Evolutionary conservation across 345 rosid species (phyloP).

Genomic region (Moricandia arvensis): DNA sequence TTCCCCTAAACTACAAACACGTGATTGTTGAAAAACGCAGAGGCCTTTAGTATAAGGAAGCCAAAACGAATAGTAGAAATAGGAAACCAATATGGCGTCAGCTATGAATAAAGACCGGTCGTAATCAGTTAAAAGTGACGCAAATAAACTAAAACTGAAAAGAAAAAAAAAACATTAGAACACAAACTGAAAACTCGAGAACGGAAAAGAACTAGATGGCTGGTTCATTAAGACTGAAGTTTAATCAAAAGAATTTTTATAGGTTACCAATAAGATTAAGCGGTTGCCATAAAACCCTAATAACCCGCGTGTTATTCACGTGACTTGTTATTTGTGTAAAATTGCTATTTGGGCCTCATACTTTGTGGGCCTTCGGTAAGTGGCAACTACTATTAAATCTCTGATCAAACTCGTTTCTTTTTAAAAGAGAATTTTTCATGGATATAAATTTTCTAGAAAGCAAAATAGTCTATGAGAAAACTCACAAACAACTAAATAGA

Average conservation of each 20-base stretch:
- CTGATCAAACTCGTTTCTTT: not conserved
- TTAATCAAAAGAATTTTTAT: slow-evolving; percentile 15
- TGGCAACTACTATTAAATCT: not conserved
- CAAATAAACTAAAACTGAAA: not conserved
- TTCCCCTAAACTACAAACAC: slow-evolving; percentile 17
- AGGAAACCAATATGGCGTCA: slow-evolving; percentile 31
- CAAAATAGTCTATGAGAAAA: not conserved
- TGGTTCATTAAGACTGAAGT: not conserved
- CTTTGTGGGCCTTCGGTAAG: not conserved
- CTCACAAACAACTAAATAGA: not conserved
- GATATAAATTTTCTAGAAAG: not conserved
- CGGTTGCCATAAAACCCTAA: slow-evolving; percentile 12
- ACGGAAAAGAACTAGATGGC: slow-evolving; percentile 7
- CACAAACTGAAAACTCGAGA: not conserved
- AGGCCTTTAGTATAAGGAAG: not conserved
- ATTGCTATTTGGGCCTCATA: slow-evolving; percentile 5
- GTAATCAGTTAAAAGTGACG: slow-evolving; percentile 43
- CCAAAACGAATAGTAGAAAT: slow-evolving; percentile 15
- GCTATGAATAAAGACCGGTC: slow-evolving; percentile 29
- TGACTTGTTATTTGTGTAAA: not conserved
- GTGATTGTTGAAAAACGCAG: not conserved
- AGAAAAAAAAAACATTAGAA: no score
- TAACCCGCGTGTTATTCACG: slow-evolving; percentile 12
- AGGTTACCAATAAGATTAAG: not conserved
- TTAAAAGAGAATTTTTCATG: not conserved